Conservation (phyloP, 345 rosid genomes). For the Limnanthes douglasii region DNA sequence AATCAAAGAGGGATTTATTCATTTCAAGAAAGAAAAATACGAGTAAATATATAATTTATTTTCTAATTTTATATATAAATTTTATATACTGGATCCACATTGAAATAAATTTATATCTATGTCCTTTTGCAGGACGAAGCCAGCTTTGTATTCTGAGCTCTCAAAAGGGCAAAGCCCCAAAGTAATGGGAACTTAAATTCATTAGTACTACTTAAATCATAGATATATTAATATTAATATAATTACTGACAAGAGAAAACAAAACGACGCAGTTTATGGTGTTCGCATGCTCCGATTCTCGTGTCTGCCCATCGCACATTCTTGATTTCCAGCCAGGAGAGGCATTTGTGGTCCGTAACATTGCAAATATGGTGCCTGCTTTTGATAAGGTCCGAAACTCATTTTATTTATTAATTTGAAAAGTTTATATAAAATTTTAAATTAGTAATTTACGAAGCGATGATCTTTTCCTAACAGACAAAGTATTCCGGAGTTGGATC, state of each 20-base stretch:
- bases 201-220: neutral
- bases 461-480: slow-evolving; percentile 7
- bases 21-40: slow-evolving; percentile 85
- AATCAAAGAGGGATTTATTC: slow-evolving; percentile 64
- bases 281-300: slow-evolving; percentile 49
- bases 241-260: neutral
- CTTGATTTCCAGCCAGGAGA: slow-evolving; percentile 36
- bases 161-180: slow-evolving; percentile 91
- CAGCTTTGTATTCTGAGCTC: slow-evolving; percentile 55
- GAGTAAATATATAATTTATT: slow-evolving; percentile 23
- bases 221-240: neutral
- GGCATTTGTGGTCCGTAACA: slow-evolving; percentile 35
- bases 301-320: slow-evolving; percentile 35
- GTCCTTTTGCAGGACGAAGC: slow-evolving; percentile 39
- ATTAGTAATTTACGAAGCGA: neutral
- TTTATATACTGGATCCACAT: neutral
- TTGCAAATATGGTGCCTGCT: slow-evolving; percentile 37
- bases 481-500: slow-evolving; percentile 65
- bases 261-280: slow-evolving; percentile 62
- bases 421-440: too few relatives aligned
- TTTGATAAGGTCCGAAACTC: slow-evolving; percentile 23
- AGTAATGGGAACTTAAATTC: slow-evolving; percentile 24
- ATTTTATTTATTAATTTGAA: too few relatives aligned
- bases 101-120: slow-evolving; percentile 1
- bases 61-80: neutral